Base-by-base conservation (phyloP, 2,329 filamentous ascomycete species). In the Cercospora sp. region DNA sequence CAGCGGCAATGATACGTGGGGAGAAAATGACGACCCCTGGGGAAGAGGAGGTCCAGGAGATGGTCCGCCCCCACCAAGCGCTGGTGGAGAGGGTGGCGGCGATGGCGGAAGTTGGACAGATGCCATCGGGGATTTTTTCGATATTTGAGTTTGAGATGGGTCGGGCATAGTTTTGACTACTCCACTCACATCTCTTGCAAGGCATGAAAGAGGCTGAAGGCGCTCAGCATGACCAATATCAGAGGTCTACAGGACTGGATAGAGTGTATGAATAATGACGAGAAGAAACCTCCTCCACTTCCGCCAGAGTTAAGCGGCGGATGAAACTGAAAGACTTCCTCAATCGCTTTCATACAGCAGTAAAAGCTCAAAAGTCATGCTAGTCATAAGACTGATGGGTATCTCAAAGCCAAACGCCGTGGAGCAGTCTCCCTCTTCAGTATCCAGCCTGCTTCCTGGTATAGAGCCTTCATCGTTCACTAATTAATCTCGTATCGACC, bases 41-140 rank as follows among this genome's bases (percentile, higher is more conserved):
- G 71, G 75, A 16, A 58, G 69, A 24, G 74, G 72, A 34, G 78
- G 78, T n/a, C 78, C 78, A 75, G 78, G 80, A 6, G 74, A 73
- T 26, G 74, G 74, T 26, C 71, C 75, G 6, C 69, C 73, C 37
- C 75, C 79, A 65, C 77, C 73, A 32, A 71, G 73, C 57, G 76
- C 71, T 63, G 74, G 73, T 21, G 78, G 72, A 34, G 79, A 73
- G 21, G 77, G 74, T 43, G 64, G 65, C 45, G 69, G 65, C 30
- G 59, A 61, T 61, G 70, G 66, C 26, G 70, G 68, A 18, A 69
- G 71, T 21, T 69, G 71, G 57, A n/a, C 66, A 21, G 71, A 73
- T 64, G 51, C 63, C 10, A 67, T 73, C 16, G 68, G 66, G 18
- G 68, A 69, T 8, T 73, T 71, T 55, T 73, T 73, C 30, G 71